Evolutionary conservation across 768 basidiomycete genomes (phyloP).

Genomic region (Hirschioporus abietinus): DNA sequence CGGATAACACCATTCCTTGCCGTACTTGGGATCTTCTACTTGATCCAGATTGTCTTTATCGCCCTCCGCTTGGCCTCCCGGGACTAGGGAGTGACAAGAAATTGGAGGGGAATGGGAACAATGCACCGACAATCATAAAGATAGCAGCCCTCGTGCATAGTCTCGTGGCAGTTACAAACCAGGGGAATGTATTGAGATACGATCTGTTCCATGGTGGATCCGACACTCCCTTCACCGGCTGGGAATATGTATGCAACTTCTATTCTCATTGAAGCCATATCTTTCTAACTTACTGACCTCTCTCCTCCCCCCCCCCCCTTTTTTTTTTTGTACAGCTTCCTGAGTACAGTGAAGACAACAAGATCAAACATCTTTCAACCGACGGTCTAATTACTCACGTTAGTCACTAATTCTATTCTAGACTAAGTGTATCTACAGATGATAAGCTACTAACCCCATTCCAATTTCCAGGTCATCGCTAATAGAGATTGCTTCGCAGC

Average conservation of each 20-base stretch:
- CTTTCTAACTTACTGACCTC: too few species aligned
- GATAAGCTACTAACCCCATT: constrained; percentile 10
- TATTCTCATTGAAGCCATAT: not conserved
- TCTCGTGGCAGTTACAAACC: constrained; percentile 74
- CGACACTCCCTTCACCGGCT: constrained; percentile 29
- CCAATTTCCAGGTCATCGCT: not conserved
- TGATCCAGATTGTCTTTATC: constrained; percentile 50
- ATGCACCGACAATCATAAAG: constrained; percentile 49
- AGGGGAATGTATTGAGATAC: constrained; percentile 71
- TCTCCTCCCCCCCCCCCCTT: too few species aligned
- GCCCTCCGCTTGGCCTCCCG: constrained; percentile 36
- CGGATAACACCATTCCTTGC: constrained; percentile 50
- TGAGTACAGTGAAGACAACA: constrained; percentile 61
- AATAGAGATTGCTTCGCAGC: not conserved
- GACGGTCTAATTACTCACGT: constrained; percentile 75
- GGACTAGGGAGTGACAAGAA: constrained; percentile 29
- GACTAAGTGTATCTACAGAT: constrained; percentile 6
- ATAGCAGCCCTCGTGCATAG: constrained; percentile 74
- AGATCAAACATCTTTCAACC: constrained; percentile 31
- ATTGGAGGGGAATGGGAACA: constrained; percentile 16
- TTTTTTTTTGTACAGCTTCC: constrained; percentile 47
- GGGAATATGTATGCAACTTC: constrained; percentile 62
- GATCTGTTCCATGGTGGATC: constrained; percentile 30
- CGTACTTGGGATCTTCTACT: constrained; percentile 50
- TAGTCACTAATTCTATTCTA: constrained; percentile 21